These are phyloP conservation scores for Trichosporon inkin DNA, from an alignment of 1,284 basidiomycete species.

Conservation along the genomic window DNA sequence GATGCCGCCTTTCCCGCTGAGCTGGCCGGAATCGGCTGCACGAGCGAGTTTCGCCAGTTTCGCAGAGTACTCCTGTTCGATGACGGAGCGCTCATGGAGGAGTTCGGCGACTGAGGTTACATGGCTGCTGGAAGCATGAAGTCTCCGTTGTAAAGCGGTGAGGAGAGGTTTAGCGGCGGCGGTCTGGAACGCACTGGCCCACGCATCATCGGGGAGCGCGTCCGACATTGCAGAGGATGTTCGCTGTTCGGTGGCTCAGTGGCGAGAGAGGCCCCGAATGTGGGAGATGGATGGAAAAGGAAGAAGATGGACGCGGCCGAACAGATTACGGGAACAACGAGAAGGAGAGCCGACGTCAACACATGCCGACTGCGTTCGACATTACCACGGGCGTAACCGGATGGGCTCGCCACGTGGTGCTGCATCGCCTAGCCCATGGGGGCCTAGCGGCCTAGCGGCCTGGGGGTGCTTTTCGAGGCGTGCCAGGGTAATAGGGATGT, in stretches of 20 bases:
- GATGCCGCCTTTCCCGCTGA: constrained; percentile 35
- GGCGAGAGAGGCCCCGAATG: neutral
- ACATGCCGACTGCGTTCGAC: neutral
- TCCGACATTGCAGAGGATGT: constrained; percentile 18
- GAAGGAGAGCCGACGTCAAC: constrained; percentile 6
- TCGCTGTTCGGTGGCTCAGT: neutral
- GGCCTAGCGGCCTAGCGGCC: too few species aligned
- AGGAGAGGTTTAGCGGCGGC: constrained; percentile 40
- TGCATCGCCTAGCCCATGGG: neutral
- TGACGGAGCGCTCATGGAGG: constrained; percentile 52
- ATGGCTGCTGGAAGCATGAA: constrained; percentile 41
- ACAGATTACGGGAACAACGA: neutral
- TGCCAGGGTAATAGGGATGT: too few species aligned
- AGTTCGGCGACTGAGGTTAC: constrained; percentile 51
- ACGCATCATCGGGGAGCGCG: constrained; percentile 40
- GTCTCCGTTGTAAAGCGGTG: constrained; percentile 34
- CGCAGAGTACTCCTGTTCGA: constrained; percentile 54
- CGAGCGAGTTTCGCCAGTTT: constrained; percentile 52
- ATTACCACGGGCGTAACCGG: neutral
- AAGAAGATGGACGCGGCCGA: neutral
- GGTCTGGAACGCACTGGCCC: constrained; percentile 40
- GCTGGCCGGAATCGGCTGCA: constrained; percentile 40
- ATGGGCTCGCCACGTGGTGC: neutral
- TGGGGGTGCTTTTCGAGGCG: too few species aligned
- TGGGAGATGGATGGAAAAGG: neutral